Evolutionary conservation across 2,329 filamentous ascomycete genomes (phyloP), one percentile per base, ranked within the genome.

Genomic region (Arthrocladium fulminans): DNA sequence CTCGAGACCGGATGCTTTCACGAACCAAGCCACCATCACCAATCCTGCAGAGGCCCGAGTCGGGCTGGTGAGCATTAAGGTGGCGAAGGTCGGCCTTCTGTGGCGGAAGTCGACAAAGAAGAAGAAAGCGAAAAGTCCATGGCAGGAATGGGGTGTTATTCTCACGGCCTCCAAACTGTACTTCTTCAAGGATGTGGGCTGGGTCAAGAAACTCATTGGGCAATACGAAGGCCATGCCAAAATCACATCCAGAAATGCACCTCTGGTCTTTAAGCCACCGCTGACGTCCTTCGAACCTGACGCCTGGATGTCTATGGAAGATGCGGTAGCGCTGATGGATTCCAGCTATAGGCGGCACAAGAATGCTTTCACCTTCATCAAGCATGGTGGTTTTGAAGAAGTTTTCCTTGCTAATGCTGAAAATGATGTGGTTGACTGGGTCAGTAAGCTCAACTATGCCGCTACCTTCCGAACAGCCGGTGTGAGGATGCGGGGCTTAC

Each of bases 131-230:
- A 79, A 90, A 37, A 96, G 90, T 9, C 90, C 92, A 1, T 98
- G 92, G 92, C 90, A 96, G 63, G 92, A 98, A 74, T 98, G 92
- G 92, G 92, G 92, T 45, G 92, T 88, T 20, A 85, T 98, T 50
- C 75, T 98, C 24, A 98, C 92, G 0, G 88, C 90, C n/a, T 94
- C 92, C 4, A 90, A 96, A 61, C 77, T 98, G 6, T 98, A 96
- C 65, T 88, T 98, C 65, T 98, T 97, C 71, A 83, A 87, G 50
- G 96, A 97, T 63, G 84, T 88, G 3, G 75, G 81, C 17, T 98
- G 92, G 90, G 81, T 94, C 27, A 97, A 95, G 66, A 85, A 78
- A 50, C 68, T 98, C 54, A 88, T 97, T 71, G 79, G 86, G 54
- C 92, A 98, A 63, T 83, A 90, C 62, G 88, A 95, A 39, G 73